A percentile compares a stretch with the other conserved stretches of the same genome.
Conservation (phyloP, 2,329 filamentous ascomycete species). For the Diaporthe sp. region DNA sequence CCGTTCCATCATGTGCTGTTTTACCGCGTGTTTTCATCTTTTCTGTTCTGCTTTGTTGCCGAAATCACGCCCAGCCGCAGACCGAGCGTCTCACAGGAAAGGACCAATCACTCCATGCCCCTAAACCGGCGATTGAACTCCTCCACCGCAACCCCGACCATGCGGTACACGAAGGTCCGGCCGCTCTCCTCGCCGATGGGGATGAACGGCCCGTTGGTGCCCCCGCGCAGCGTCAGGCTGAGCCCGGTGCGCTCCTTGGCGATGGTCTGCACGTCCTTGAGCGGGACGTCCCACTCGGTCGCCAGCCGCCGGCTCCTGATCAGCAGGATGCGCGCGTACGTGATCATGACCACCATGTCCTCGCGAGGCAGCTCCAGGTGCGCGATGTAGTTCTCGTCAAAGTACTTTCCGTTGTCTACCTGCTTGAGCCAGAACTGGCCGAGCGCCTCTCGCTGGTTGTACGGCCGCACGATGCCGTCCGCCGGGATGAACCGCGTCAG, state of each 20-base stretch:
- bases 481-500: slow-evolving; percentile 91
- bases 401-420: slow-evolving; percentile 96
- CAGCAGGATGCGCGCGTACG: slow-evolving; percentile 88
- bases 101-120: slow-evolving; percentile 52
- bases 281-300: slow-evolving; percentile 94
- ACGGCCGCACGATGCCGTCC: slow-evolving; percentile 94
- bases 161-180: slow-evolving; percentile 73
- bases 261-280: slow-evolving; percentile 97
- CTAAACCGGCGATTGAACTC: slow-evolving; percentile 76
- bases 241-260: slow-evolving; percentile 96
- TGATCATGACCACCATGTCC: slow-evolving; percentile 92
- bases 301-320: slow-evolving; percentile 88
- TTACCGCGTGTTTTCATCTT: not conserved
- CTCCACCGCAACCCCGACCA: slow-evolving; percentile 76
- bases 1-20: not conserved
- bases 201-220: slow-evolving; percentile 93
- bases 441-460: slow-evolving; percentile 93
- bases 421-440: slow-evolving; percentile 99
- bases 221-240: slow-evolving; percentile 88
- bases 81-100: not conserved
- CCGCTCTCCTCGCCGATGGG: slow-evolving; percentile 91
- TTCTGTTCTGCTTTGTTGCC: not conserved
- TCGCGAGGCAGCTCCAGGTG: slow-evolving; percentile 92
- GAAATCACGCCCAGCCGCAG: not conserved
- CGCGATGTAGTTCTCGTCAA: slow-evolving; percentile 97